These are phyloP conservation scores for Geranomyces variabilis DNA, from an alignment of 192 early-diverging fungal species.

Conservation along the genomic window DNA sequence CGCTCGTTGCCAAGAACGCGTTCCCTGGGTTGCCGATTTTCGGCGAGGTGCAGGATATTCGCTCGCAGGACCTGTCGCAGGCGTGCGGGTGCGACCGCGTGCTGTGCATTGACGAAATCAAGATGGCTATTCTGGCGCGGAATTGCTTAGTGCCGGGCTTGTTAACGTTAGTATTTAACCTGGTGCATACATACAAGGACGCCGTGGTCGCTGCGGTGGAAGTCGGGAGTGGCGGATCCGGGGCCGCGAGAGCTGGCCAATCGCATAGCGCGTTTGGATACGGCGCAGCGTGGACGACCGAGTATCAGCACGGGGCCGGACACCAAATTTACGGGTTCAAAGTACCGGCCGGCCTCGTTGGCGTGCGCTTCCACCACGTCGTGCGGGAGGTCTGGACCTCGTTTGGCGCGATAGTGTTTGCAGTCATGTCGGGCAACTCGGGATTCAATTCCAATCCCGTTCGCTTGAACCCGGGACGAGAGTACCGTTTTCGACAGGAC, in stretches of 20 bases:
- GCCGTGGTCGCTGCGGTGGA: constrained; percentile 26
- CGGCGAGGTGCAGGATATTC: constrained; percentile 52
- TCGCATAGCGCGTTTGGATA: neutral
- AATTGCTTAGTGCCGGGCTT: constrained; percentile 56
- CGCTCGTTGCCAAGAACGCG: constrained; percentile 48
- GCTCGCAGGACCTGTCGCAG: constrained; percentile 46
- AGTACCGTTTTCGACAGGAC: constrained; percentile 38
- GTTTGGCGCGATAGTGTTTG: constrained; percentile 52
- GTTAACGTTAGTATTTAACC: constrained; percentile 48
- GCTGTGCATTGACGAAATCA: constrained; percentile 55
- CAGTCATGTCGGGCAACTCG: constrained; percentile 41
- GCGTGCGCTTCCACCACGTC: constrained; percentile 42
- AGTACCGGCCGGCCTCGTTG: constrained; percentile 48
- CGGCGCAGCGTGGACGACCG: constrained; percentile 38
- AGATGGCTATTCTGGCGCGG: constrained; percentile 49
- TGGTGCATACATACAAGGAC: constrained; percentile 51
- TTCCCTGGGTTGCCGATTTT: constrained; percentile 55
- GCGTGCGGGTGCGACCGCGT: constrained; percentile 55
- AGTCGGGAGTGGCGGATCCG: constrained; percentile 16
- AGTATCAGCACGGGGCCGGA: constrained; percentile 51
- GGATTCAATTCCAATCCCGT: constrained; percentile 43
- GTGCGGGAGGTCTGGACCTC: constrained; percentile 41
- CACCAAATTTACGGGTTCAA: constrained; percentile 53
- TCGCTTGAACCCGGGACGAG: constrained; percentile 41
- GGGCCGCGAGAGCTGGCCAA: neutral